These are phyloP conservation scores for Eimeria sp. DNA, from an alignment of 169 alveolate genomes.

Conservation along the genomic window DNA sequence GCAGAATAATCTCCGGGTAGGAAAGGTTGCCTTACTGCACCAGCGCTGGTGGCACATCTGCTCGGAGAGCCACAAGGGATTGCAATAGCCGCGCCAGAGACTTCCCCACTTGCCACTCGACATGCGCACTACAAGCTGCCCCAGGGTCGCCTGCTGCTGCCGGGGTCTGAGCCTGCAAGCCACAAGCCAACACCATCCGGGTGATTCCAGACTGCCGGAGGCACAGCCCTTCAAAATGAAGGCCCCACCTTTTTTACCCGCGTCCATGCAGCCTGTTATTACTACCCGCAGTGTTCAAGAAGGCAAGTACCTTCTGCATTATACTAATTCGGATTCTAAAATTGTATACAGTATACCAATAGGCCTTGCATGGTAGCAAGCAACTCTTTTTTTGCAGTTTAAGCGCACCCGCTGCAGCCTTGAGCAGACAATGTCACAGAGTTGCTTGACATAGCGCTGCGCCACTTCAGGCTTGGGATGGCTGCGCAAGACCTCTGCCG, in stretches of 20 bases:
- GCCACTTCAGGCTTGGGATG: constrained; percentile 61
- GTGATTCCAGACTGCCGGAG: background rate
- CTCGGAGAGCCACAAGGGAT: constrained; percentile 53
- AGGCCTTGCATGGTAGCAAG: background rate
- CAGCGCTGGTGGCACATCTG: constrained; percentile 15
- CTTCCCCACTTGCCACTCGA: constrained; percentile 47
- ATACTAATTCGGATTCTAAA: background rate
- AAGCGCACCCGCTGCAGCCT: constrained; percentile 33
- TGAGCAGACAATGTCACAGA: constrained; percentile 43
- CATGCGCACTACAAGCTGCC: background rate
- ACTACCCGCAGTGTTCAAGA: background rate
- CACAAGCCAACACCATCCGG: background rate
- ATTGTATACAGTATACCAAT: background rate
- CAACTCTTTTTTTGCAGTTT: background rate
- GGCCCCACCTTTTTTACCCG: background rate
- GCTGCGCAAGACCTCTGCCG: constrained; percentile 47
- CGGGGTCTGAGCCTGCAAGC: background rate
- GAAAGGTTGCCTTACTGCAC: constrained; percentile 21
- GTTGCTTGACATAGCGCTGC: constrained; percentile 34
- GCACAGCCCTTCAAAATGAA: background rate
- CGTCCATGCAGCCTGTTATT: background rate
- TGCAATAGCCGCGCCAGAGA: constrained; percentile 57
- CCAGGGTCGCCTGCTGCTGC: background rate
- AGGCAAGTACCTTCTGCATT: background rate
- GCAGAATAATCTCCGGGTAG: too few species aligned